Evolutionary conservation across 345 rosid genomes (phyloP).

Genomic region (Fremontodendron californicum): DNA sequence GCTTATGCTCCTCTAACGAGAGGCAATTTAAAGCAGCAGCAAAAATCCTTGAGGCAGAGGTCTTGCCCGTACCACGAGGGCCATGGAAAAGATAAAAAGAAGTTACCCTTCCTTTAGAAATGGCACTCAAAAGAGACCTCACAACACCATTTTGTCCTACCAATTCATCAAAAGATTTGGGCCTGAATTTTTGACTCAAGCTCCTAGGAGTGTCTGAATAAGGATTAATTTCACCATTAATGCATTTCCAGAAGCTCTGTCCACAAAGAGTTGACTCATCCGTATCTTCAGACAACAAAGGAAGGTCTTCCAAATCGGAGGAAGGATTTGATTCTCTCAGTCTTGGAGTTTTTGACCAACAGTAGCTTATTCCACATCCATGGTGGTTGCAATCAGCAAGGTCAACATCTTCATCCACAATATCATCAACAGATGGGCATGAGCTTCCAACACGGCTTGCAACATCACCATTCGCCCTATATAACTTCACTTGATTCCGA

Average conservation of each 20-base stretch:
- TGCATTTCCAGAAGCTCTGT: conserved; percentile 30
- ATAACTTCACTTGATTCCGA: too few relatives aligned
- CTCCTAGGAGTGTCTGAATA: conserved; percentile 53
- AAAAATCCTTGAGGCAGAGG: conserved; percentile 79
- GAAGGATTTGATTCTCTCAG: conserved; percentile 55
- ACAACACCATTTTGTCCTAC: conserved; percentile 82
- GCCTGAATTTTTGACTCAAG: conserved; percentile 71
- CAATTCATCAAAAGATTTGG: conserved; percentile 70
- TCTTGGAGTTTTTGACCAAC: conserved; percentile 86
- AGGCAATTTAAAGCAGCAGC: conserved; percentile 92
- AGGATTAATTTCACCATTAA: conserved; percentile 25
- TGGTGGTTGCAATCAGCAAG: conserved; percentile 29
- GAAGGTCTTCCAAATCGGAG: conserved; percentile 63
- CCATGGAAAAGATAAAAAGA: conserved; percentile 82
- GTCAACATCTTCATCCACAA: conserved; percentile 51
- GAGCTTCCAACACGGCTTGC: conserved; percentile 54
- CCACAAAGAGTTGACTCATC: conserved; percentile 27
- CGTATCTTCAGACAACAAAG: conserved; percentile 45
- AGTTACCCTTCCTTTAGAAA: conserved; percentile 65
- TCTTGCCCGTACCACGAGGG: conserved; percentile 92
- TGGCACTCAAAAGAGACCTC: conserved; percentile 67
- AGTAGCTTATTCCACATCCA: conserved; percentile 72
- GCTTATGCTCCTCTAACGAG: conserved; percentile 60
- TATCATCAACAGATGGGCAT: conserved; percentile 38
- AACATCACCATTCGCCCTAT: conserved; percentile 46